phyloP scores from a whole-genome alignment of 768 basidiomycete genomes.

The Tubosaeta sp. region DNA sequence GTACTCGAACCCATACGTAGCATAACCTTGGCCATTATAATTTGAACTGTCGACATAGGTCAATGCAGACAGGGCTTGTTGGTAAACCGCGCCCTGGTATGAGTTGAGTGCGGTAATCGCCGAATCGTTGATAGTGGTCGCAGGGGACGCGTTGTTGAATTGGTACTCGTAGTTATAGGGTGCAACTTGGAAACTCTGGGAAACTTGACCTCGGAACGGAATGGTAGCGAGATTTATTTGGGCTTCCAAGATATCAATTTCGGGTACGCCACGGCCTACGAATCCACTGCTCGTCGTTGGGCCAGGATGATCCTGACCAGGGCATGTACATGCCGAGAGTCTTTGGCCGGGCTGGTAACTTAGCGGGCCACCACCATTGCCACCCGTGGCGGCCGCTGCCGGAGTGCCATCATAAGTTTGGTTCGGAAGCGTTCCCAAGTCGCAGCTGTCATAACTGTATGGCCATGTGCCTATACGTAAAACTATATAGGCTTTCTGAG shows the following conservation, averaged over 20 bases:
- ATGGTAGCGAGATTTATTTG: constrained; percentile 53
- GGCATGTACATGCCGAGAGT: constrained; percentile 83
- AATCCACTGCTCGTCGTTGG: constrained; percentile 44
- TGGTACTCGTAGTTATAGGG: constrained; percentile 72
- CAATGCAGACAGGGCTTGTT: constrained; percentile 72
- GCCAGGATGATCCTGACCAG: constrained; percentile 84
- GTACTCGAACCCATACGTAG: constrained; percentile 74
- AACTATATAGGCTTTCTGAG: not conserved
- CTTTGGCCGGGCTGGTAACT: constrained; percentile 86
- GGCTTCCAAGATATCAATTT: constrained; percentile 91
- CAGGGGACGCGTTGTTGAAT: constrained; percentile 50
- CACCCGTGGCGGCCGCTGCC: constrained; percentile 50
- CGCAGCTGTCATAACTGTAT: constrained; percentile 81
- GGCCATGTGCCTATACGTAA: constrained; percentile 54
- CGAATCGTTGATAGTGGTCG: constrained; percentile 50
- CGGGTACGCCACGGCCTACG: constrained; percentile 74
- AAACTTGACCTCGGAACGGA: constrained; percentile 58
- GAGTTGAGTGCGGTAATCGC: constrained; percentile 53
- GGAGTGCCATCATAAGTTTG: constrained; percentile 70
- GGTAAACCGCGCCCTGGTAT: constrained; percentile 67
- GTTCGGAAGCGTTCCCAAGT: constrained; percentile 81
- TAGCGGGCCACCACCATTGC: constrained; percentile 45
- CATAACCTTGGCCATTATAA: constrained; percentile 54
- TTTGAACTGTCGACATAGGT: constrained; percentile 49
- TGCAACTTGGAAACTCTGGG: constrained; percentile 77